Evolutionary conservation across 345 rosid genomes (phyloP).

Genomic region (Gossypium mustelinum): DNA sequence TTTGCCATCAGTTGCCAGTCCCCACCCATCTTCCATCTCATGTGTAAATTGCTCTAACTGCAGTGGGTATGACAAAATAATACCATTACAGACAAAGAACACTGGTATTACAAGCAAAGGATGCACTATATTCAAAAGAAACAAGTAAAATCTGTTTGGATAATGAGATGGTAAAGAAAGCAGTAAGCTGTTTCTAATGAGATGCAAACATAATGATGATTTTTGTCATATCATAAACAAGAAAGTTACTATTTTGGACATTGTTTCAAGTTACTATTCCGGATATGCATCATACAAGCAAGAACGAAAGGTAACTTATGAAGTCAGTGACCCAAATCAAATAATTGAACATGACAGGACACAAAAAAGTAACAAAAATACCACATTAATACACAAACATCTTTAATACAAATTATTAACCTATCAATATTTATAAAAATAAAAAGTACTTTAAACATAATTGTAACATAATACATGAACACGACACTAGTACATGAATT

Average conservation of each 20-base stretch:
- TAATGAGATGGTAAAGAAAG: not conserved
- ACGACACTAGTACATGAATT: not conserved
- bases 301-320: not conserved
- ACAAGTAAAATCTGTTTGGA: not conserved
- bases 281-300: not conserved
- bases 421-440: not conserved
- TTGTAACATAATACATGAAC: not conserved
- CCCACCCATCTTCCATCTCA: conserved; percentile 96
- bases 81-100: not conserved
- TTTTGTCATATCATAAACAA: not conserved
- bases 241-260: not conserved
- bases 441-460: not conserved
- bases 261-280: not conserved
- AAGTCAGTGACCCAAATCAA: not conserved
- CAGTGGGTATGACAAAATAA: conserved; percentile 20
- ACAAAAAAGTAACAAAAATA: not conserved
- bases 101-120: not conserved
- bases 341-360: not conserved
- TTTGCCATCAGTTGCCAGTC: conserved; percentile 87
- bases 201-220: not conserved
- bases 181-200: not conserved
- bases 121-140: conserved; percentile 1
- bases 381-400: not conserved
- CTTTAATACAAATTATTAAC: not conserved
- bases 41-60: conserved; percentile 69